A percentile compares a stretch with the other conserved stretches of the same genome.
Conservation (phyloP, 208 protist genomes). For the Phytomonas sp. region DNA sequence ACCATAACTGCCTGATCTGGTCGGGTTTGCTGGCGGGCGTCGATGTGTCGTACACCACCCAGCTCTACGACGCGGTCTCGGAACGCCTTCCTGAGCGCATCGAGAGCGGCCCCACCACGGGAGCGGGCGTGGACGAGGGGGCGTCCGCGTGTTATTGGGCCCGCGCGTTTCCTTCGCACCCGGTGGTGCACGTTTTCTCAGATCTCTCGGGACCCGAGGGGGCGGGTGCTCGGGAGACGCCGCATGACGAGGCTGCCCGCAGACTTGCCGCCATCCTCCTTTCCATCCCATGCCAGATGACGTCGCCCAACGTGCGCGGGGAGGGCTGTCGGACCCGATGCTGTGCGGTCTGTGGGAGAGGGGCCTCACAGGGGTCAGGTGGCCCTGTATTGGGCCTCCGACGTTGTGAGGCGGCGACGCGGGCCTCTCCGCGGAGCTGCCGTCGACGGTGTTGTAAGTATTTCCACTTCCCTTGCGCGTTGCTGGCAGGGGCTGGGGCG, state of each 20-base stretch:
- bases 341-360: constrained; percentile 9
- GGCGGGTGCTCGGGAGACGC: neutral
- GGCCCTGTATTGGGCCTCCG: constrained; percentile 3
- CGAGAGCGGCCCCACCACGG: neutral
- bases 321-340: neutral
- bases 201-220: neutral
- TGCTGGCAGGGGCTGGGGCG: constrained; percentile 43
- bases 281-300: neutral
- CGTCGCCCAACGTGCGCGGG: neutral
- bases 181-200: constrained; percentile 5
- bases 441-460: constrained; percentile 5
- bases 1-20: constrained; percentile 81
- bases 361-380: neutral
- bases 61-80: neutral
- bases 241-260: too few species aligned
- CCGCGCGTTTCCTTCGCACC: neutral
- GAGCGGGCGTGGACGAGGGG: neutral
- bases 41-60: constrained; percentile 11
- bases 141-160: neutral
- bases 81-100: neutral
- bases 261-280: constrained; percentile 15
- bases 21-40: constrained; percentile 27
- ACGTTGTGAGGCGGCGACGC: constrained; percentile 9
- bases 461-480: constrained; percentile 67
- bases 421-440: constrained; percentile 15